These are phyloP conservation scores for Venturia pyrina DNA, from an alignment of 2,329 filamentous ascomycete species.

Conservation along the genomic window DNA sequence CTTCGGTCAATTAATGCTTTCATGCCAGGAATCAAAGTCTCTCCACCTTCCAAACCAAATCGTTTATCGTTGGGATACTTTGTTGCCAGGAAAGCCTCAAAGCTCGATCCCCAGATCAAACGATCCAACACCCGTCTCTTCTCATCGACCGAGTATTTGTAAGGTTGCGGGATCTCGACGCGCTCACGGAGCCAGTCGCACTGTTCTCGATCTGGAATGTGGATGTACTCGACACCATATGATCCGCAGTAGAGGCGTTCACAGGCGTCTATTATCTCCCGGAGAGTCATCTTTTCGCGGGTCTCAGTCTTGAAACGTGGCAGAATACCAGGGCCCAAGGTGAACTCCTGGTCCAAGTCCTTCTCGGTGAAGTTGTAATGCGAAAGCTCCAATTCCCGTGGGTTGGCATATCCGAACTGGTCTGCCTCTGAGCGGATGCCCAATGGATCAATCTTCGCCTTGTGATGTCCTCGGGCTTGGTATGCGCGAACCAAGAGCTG, in stretches of 20 bases:
- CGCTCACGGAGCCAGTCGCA: constrained; percentile 98
- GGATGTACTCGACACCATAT: constrained; percentile 98
- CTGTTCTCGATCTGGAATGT: constrained; percentile 93
- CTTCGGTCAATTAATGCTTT: constrained; percentile 97
- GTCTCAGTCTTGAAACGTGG: constrained; percentile 84
- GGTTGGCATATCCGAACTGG: constrained; percentile 76
- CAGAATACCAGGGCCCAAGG: constrained; percentile 85
- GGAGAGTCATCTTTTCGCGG: constrained; percentile 90
- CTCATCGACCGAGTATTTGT: constrained; percentile 96
- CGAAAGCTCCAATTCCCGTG: constrained; percentile 84
- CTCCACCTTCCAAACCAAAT: constrained; percentile 95
- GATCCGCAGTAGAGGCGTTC: constrained; percentile 94
- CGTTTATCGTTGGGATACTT: constrained; percentile 99
- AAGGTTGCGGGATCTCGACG: constrained; percentile 85
- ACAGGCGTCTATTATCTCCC: constrained; percentile 87
- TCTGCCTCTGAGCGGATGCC: constrained; percentile 80
- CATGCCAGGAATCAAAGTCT: constrained; percentile 96
- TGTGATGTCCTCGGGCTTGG: constrained; percentile 96
- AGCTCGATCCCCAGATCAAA: constrained; percentile 96
- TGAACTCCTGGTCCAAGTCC: constrained; percentile 87
- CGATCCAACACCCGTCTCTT: constrained; percentile 96
- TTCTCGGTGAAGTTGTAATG: constrained; percentile 93
- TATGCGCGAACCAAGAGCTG: constrained; percentile 95
- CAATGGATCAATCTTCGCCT: constrained; percentile 92
- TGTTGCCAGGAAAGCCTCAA: constrained; percentile 87